phyloP scores from a whole-genome alignment of 164 flowering plant species.

The Magnolia officinalis region DNA sequence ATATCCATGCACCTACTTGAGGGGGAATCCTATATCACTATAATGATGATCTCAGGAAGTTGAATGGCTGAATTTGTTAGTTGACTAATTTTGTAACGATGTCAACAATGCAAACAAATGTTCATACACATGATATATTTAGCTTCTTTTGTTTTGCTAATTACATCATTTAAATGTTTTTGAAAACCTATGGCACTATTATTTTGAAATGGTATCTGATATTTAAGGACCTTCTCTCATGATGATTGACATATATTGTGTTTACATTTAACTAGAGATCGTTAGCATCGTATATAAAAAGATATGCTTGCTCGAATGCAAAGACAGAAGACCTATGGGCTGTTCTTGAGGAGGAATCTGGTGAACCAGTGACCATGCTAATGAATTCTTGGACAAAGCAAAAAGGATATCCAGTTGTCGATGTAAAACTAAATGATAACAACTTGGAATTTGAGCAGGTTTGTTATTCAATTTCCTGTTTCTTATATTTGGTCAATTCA shows the following conservation, averaged over 20 bases:
- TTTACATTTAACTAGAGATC: conserved; percentile 47
- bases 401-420: conserved; percentile 88
- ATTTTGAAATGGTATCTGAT: neutral
- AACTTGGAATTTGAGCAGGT: conserved; percentile 93
- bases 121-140: too few relatives aligned
- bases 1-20: too few relatives aligned
- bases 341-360: conserved; percentile 83
- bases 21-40: too few relatives aligned
- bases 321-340: conserved; percentile 96
- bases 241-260: neutral
- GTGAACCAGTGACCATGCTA: conserved; percentile 76
- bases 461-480: neutral
- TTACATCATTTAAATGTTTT: too few relatives aligned
- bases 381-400: conserved; percentile 98
- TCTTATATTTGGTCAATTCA: too few relatives aligned
- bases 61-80: too few relatives aligned
- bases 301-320: conserved; percentile 73
- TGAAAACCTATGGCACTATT: neutral
- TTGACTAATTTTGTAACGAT: too few relatives aligned
- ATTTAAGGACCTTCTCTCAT: neutral
- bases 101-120: too few relatives aligned
- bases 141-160: too few relatives aligned
- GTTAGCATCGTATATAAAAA: conserved; percentile 79
- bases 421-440: conserved; percentile 52
- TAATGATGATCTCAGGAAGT: too few relatives aligned